Conservation (phyloP, 148 eudicot genomes). For the Drosera capensis region DNA sequence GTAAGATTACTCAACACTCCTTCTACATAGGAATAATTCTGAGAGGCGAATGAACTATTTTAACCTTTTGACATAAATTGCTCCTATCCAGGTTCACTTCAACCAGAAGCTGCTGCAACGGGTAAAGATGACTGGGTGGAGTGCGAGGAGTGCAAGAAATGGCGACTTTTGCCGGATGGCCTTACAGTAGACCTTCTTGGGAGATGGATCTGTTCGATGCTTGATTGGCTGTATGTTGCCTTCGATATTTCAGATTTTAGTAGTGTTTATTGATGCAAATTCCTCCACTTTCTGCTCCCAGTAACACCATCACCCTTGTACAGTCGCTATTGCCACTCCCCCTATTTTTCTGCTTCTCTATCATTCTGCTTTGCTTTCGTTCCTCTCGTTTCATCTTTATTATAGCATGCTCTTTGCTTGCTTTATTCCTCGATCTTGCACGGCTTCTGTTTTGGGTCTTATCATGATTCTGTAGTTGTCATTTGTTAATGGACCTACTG, state of each 20-base stretch:
- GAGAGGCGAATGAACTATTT: slow-evolving; percentile 8
- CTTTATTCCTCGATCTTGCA: too few relatives aligned
- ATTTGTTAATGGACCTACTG: too few relatives aligned
- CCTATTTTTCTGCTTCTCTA: too few relatives aligned
- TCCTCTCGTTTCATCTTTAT: too few relatives aligned
- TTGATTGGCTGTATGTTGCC: slow-evolving; percentile 68
- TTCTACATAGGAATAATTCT: slow-evolving; percentile 4
- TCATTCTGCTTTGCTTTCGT: too few relatives aligned
- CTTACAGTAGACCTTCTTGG: slow-evolving; percentile 42
- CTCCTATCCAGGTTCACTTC: slow-evolving; percentile 8
- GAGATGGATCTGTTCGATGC: slow-evolving; percentile 78
- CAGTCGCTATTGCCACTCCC: too few relatives aligned
- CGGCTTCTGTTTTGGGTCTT: too few relatives aligned
- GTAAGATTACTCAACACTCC: slow-evolving; percentile 5
- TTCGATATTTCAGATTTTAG: neutral
- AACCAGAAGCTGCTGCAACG: slow-evolving; percentile 6
- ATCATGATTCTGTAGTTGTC: too few relatives aligned
- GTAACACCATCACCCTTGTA: too few relatives aligned
- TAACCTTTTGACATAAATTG: slow-evolving; percentile 7
- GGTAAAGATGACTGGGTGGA: slow-evolving; percentile 61
- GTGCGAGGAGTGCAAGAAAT: slow-evolving; percentile 67
- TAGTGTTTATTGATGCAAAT: too few relatives aligned
- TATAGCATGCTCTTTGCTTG: too few relatives aligned
- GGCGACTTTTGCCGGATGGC: slow-evolving; percentile 84
- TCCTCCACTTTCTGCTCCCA: too few relatives aligned